These are phyloP conservation scores for Talaromyces verruculosus DNA, from an alignment of 2,329 filamentous ascomycete species.

Conservation along the genomic window DNA sequence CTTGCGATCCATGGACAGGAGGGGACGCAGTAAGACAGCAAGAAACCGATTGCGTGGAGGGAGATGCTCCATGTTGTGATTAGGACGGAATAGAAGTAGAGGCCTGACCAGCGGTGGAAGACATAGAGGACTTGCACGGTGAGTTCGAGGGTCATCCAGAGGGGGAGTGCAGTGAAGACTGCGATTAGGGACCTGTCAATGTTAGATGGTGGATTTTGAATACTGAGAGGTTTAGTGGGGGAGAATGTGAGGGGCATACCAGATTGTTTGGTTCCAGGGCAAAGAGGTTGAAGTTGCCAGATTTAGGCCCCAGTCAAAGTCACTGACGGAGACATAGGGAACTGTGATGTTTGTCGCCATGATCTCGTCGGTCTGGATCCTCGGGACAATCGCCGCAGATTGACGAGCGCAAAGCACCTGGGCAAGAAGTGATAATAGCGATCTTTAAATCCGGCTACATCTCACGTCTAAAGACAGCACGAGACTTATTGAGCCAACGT, in stretches of 20 bases:
- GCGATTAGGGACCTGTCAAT: conserved; percentile 19
- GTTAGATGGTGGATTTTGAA: not conserved
- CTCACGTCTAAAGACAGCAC: not conserved
- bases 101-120: conserved; percentile 25
- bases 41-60: conserved; percentile 26
- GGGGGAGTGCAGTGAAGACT: conserved; percentile 18
- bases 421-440: not conserved
- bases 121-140: conserved; percentile 25
- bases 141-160: conserved; percentile 26
- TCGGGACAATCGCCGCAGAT: not conserved
- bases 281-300: not conserved
- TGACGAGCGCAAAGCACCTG: not conserved
- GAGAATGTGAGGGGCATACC: conserved; percentile 4
- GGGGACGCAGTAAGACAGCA: conserved; percentile 28
- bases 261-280: conserved; percentile 21
- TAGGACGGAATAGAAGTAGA: conserved; percentile 29
- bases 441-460: not conserved
- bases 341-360: conserved; percentile 21
- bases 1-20: conserved; percentile 32
- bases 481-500: no score
- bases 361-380: not conserved
- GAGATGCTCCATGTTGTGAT: conserved; percentile 25
- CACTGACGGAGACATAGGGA: conserved; percentile 15
- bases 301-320: conserved; percentile 19
- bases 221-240: not conserved